phyloP scores from a whole-genome alignment of 192 early-diverging fungal genomes.

The Gigaspora rosea region DNA sequence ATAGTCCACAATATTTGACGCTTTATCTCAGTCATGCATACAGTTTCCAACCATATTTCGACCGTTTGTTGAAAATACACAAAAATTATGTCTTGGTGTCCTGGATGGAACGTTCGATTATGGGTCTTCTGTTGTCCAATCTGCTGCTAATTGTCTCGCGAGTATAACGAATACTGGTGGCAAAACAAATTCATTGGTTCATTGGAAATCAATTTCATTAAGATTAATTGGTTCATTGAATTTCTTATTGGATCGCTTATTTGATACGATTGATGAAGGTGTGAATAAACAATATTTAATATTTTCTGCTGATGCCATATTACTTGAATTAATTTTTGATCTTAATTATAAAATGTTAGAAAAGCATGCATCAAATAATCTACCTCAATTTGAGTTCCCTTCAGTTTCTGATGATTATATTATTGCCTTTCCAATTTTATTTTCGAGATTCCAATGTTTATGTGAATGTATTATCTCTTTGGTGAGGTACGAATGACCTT shows the following conservation, averaged over 20 bases:
- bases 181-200: constrained; percentile 42
- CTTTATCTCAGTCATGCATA: constrained; percentile 45
- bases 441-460: constrained; percentile 38
- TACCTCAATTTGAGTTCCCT: constrained; percentile 38
- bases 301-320: neutral
- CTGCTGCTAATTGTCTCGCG: constrained; percentile 46
- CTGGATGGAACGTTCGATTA: constrained; percentile 47
- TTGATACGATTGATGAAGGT: constrained; percentile 60
- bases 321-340: constrained; percentile 15
- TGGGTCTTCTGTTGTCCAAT: constrained; percentile 36
- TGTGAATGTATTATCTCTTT: constrained; percentile 41
- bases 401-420: constrained; percentile 46
- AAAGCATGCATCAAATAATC: constrained; percentile 29
- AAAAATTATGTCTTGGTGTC: constrained; percentile 48
- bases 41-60: constrained; percentile 54
- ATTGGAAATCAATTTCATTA: constrained; percentile 47
- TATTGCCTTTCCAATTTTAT: constrained; percentile 41
- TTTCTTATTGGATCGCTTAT: constrained; percentile 46
- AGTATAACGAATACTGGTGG: constrained; percentile 42
- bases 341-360: neutral
- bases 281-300: neutral
- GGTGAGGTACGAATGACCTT: constrained; percentile 39
- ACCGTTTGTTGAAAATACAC: constrained; percentile 44
- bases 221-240: constrained; percentile 53
- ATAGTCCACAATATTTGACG: constrained; percentile 46